phyloP scores from a whole-genome alignment of 805 yeast genomes.

The Grigorovia humatica region DNA sequence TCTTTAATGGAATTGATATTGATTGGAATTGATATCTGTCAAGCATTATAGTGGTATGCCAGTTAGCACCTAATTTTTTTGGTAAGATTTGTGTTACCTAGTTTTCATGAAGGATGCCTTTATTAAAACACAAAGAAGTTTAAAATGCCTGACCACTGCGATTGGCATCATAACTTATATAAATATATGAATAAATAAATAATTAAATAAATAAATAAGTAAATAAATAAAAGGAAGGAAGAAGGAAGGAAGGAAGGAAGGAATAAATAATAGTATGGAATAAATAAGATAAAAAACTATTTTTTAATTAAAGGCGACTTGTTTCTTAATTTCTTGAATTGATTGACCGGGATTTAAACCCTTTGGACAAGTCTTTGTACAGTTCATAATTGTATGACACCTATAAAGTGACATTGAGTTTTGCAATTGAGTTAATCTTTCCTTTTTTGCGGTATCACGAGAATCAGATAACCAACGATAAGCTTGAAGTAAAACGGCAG shows the following conservation, averaged over 20 bases:
- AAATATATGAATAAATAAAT: too few relatives aligned
- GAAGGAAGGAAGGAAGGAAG: slow-evolving; percentile 4
- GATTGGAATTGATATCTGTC: too few relatives aligned
- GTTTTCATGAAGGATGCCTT: too few relatives aligned
- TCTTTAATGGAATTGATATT: too few relatives aligned
- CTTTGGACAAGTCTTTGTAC: slow-evolving; percentile 96
- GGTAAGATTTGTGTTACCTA: too few relatives aligned
- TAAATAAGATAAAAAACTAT: slow-evolving; percentile 4
- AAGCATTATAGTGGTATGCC: too few relatives aligned
- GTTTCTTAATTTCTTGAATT: slow-evolving; percentile 93
- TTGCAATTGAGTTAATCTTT: slow-evolving; percentile 82
- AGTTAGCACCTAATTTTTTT: too few relatives aligned
- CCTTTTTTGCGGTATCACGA: slow-evolving; percentile 78
- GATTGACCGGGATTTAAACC: slow-evolving; percentile 97
- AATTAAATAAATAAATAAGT: too few relatives aligned
- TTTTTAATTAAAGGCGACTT: slow-evolving; percentile 50
- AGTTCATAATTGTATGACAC: slow-evolving; percentile 98
- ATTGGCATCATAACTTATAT: too few relatives aligned
- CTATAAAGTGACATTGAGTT: slow-evolving; percentile 96
- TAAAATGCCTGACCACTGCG: too few relatives aligned
- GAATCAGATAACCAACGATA: slow-evolving; percentile 98
- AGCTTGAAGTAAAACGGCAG: slow-evolving; percentile 98
- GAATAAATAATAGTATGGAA: slow-evolving; percentile 4
- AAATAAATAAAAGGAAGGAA: too few relatives aligned
- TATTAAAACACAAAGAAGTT: too few relatives aligned